A percentile compares a stretch with the other conserved stretches of the same genome.
These are phyloP conservation scores for Pachysolen tannophilus DNA, from an alignment of 805 yeast species.

Conservation along the genomic window DNA sequence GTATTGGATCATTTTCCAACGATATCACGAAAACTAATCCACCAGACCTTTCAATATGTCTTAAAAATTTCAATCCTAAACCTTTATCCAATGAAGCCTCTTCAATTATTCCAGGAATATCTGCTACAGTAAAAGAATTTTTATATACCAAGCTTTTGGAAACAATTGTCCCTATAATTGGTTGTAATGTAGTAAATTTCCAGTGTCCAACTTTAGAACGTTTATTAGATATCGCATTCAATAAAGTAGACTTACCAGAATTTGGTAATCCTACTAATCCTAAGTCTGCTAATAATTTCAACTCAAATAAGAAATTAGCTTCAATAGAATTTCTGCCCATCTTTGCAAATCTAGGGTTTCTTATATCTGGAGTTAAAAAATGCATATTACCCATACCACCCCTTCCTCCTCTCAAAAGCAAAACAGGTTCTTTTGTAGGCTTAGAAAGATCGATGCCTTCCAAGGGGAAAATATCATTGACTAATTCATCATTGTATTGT, in stretches of 20 bases:
- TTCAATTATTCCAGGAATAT: slow-evolving; percentile 90
- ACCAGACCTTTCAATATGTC: slow-evolving; percentile 88
- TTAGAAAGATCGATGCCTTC: slow-evolving; percentile 68
- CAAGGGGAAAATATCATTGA: slow-evolving; percentile 65
- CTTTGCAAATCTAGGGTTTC: slow-evolving; percentile 88
- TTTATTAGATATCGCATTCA: slow-evolving; percentile 83
- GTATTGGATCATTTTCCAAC: slow-evolving; percentile 59
- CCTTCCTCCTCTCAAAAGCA: slow-evolving; percentile 74
- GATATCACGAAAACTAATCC: slow-evolving; percentile 85
- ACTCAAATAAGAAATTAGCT: slow-evolving; percentile 66
- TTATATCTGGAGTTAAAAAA: slow-evolving; percentile 70
- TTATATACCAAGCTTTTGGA: slow-evolving; percentile 55
- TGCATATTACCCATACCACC: slow-evolving; percentile 98
- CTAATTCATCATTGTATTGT: slow-evolving; percentile 46
- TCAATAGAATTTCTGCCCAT: slow-evolving; percentile 66
- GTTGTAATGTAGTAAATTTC: slow-evolving; percentile 93
- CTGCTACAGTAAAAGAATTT: slow-evolving; percentile 85
- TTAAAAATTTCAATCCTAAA: slow-evolving; percentile 85
- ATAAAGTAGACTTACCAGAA: slow-evolving; percentile 89
- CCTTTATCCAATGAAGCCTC: slow-evolving; percentile 86
- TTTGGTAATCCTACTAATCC: slow-evolving; percentile 95
- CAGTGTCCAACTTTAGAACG: slow-evolving; percentile 91
- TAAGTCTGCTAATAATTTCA: slow-evolving; percentile 83
- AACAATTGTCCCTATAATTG: slow-evolving; percentile 83
- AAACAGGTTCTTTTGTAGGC: slow-evolving; percentile 57